These are phyloP conservation scores for Anaeromyces robustus DNA, from an alignment of 192 early-diverging fungal genomes.

Conservation along the genomic window DNA sequence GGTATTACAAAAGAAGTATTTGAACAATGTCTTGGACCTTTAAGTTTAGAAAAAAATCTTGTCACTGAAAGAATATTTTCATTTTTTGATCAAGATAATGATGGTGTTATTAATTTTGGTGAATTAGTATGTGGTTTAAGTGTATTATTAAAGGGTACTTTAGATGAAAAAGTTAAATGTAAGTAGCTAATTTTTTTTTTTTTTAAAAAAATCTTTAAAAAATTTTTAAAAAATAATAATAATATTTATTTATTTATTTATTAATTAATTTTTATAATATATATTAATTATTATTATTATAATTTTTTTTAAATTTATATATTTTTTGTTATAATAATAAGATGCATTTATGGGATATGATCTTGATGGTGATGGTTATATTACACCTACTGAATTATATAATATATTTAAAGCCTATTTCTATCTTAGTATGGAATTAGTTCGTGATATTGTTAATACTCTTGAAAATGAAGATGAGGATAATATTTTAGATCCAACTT, in stretches of 20 bases:
- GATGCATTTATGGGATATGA: constrained; percentile 88
- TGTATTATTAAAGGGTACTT: constrained; percentile 66
- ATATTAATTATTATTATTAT: too few species aligned
- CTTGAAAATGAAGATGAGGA: constrained; percentile 78
- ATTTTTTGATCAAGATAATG: constrained; percentile 75
- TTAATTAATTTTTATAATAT: too few species aligned
- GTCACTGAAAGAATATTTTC: constrained; percentile 74
- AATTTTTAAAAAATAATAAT: neutral
- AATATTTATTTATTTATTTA: neutral
- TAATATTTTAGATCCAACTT: neutral
- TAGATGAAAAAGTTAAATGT: constrained; percentile 81
- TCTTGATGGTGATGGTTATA: constrained; percentile 66
- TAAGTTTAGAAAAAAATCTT: constrained; percentile 67
- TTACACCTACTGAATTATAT: constrained; percentile 69
- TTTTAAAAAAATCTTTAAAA: too few species aligned
- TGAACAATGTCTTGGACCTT: constrained; percentile 69
- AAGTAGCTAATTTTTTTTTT: constrained; percentile 12
- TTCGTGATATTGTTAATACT: constrained; percentile 71
- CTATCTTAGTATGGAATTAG: constrained; percentile 73
- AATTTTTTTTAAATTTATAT: neutral
- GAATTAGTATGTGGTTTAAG: constrained; percentile 73
- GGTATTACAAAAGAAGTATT: constrained; percentile 69
- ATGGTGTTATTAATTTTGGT: constrained; percentile 58
- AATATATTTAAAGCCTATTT: constrained; percentile 88
- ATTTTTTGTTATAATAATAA: constrained; percentile 3